Evolutionary conservation across 1,139 yeast genomes (phyloP), one percentile per base, ranked within the genome.

Genomic region (Geotrichum citri-aurantii): DNA sequence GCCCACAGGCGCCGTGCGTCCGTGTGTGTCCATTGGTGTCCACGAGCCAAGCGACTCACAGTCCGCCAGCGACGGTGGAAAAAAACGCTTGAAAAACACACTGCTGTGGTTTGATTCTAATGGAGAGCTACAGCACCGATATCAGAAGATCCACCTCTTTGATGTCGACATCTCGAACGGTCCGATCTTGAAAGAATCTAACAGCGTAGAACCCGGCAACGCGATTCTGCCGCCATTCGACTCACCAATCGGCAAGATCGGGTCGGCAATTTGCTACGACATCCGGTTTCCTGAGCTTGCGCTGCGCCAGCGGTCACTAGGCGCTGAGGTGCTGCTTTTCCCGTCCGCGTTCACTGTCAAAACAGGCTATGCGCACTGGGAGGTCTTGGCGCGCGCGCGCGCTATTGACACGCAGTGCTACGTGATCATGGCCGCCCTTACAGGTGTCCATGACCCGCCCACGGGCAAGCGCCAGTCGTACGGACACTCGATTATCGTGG

Each of bases 331-430:
- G 33, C 67, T 93, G 31, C 81, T 92, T 1, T 93, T 77, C 66
- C 98, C 99, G 0, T 86, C 95, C 47, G 98, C 98, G 0, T 93
- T 95, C 75, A 92, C 98, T 0, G 82, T 88, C 67, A 83, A 85
- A 66, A 93, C 98, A 0, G 98, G 99, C 0, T 83, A 82, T 59
- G 93, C 93, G 0, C 98, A 93, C 68, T 93, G 98, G 96, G 84
- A 85, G 61, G 72, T 80, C 1, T 75, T 93, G 59, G 96, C 91
- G 1, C 78, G 83, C 48, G 85, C 96, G 0, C 76, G 97, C 53
- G 98, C 98, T 1, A 79, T 93, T 27, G 97, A 91, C 68, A 81
- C 93, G 1, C 98, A 93, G 70, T 79, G 88, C 65, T 93, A 81
- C 71, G 96, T 93, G 1, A 77, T 93, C 3, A 85, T 92, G 87